These are phyloP conservation scores for Fonsecaea monophora DNA, from an alignment of 2,329 filamentous ascomycete genomes.

Conservation along the genomic window DNA sequence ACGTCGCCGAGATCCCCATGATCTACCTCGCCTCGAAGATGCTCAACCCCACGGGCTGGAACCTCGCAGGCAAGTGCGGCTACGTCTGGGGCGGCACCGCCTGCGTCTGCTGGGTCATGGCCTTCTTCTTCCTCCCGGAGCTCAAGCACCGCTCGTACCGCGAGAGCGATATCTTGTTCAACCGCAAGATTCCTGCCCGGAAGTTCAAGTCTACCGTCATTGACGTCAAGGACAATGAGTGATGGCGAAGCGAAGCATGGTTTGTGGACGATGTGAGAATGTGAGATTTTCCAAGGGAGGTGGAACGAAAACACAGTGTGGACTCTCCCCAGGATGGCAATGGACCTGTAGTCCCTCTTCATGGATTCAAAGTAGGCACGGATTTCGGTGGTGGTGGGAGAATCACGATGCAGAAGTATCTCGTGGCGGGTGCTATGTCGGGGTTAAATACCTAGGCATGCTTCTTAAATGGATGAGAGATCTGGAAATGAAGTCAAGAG, in stretches of 20 bases:
- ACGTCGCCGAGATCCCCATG: conserved; percentile 69
- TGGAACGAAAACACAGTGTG: no score
- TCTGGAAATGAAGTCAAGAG: no score
- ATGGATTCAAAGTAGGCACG: no score
- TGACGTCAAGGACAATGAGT: conserved; percentile 68
- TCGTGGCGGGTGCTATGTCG: no score
- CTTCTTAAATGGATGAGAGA: no score
- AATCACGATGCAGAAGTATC: no score
- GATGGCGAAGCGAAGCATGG: conserved; percentile 43
- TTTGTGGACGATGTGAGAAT: neutral
- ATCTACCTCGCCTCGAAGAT: conserved; percentile 62
- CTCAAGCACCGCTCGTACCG: conserved; percentile 65
- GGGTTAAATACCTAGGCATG: no score
- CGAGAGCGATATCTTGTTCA: conserved; percentile 68
- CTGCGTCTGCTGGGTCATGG: conserved; percentile 60
- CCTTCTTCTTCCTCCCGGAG: conserved; percentile 61
- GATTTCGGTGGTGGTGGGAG: no score
- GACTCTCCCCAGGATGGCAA: no score
- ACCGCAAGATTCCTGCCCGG: conserved; percentile 61
- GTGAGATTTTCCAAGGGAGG: no score
- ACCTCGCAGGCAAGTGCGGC: conserved; percentile 63
- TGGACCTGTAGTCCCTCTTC: no score
- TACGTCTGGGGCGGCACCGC: conserved; percentile 67
- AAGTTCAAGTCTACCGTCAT: conserved; percentile 57
- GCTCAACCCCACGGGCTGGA: conserved; percentile 49